A percentile compares a stretch with the other conserved stretches of the same genome.
Evolutionary conservation across 1,284 basidiomycete species (phyloP).

Genomic region (Fistulina hepatica): DNA sequence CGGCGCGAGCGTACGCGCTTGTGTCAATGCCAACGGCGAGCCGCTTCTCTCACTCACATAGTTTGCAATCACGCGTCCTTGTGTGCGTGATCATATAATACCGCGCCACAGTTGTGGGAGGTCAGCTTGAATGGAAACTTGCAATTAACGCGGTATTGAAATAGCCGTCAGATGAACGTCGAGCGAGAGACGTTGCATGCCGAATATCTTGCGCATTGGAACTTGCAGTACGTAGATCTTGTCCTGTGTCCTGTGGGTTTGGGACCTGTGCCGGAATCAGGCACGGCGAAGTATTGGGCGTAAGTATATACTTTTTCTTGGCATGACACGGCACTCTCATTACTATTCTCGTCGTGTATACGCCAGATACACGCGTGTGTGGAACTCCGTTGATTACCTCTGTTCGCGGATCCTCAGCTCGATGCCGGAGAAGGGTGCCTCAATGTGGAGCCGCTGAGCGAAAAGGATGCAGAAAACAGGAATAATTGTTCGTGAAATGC

Average conservation of each 20-base stretch:
- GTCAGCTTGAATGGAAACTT: too few species aligned
- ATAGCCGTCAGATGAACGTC: slow-evolving; percentile 20
- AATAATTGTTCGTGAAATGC: slow-evolving; percentile 10
- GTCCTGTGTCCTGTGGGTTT: slow-evolving; percentile 21
- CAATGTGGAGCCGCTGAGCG: slow-evolving; percentile 8
- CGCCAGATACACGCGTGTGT: slow-evolving; percentile 12
- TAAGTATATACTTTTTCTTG: slow-evolving; percentile 4
- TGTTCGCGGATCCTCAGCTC: slow-evolving; percentile 5
- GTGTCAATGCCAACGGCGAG: slow-evolving; percentile 20
- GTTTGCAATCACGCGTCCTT: too few species aligned
- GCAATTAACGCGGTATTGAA: too few species aligned
- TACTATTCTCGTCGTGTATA: neutral
- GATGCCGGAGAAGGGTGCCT: slow-evolving; percentile 6
- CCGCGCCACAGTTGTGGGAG: too few species aligned
- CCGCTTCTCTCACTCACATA: slow-evolving; percentile 22
- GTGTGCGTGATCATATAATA: too few species aligned
- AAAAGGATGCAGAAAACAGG: slow-evolving; percentile 8
- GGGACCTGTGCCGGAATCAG: slow-evolving; percentile 18
- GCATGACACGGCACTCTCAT: too few species aligned
- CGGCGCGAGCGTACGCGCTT: slow-evolving; percentile 14
- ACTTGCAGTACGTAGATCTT: slow-evolving; percentile 21
- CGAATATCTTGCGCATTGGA: slow-evolving; percentile 21
- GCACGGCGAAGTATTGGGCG: slow-evolving; percentile 24
- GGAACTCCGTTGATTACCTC: slow-evolving; percentile 15
- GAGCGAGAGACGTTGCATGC: slow-evolving; percentile 19